Evolutionary conservation across 768 basidiomycete species (phyloP).

Genomic region (Phlegmacium glaucopus): DNA sequence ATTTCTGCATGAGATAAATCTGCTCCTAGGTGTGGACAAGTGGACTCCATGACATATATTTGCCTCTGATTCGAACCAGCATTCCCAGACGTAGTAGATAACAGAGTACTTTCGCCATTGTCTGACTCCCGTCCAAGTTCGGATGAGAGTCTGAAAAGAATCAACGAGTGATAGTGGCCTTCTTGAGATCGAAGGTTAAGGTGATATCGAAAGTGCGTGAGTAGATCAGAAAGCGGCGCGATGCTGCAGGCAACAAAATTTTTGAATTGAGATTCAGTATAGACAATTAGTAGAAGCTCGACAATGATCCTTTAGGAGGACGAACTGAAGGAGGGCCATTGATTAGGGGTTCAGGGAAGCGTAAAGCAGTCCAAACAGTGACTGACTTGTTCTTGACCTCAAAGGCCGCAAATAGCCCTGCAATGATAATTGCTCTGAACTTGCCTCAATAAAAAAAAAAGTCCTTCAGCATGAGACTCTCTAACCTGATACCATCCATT

Average conservation of each 20-base stretch:
- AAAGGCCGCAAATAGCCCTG: too few species aligned
- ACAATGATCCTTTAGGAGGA: constrained; percentile 4
- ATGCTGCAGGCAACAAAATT: constrained; percentile 36
- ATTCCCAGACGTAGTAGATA: constrained; percentile 1
- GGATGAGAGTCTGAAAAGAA: constrained; percentile 59
- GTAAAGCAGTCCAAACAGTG: too few species aligned
- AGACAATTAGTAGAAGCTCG: not conserved
- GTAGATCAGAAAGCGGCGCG: constrained; percentile 37
- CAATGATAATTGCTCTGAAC: too few species aligned
- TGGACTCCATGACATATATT: constrained; percentile 78
- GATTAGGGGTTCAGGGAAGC: too few species aligned
- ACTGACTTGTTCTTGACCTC: too few species aligned
- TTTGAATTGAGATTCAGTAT: not conserved
- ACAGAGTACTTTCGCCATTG: constrained; percentile 1
- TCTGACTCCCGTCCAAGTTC: constrained; percentile 10
- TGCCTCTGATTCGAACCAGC: constrained; percentile 30
- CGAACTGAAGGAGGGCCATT: constrained; percentile 16
- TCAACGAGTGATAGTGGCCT: constrained; percentile 57
- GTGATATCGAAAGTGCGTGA: constrained; percentile 58
- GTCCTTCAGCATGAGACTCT: constrained; percentile 38
- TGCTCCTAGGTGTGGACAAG: constrained; percentile 78
- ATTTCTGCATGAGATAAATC: constrained; percentile 80
- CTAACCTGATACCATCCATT: constrained; percentile 33
- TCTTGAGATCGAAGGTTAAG: constrained; percentile 57
- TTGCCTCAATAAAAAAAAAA: too few species aligned